Conservation (phyloP, 2,329 filamentous ascomycete genomes). For the Scleromitrula shiraiana region DNA sequence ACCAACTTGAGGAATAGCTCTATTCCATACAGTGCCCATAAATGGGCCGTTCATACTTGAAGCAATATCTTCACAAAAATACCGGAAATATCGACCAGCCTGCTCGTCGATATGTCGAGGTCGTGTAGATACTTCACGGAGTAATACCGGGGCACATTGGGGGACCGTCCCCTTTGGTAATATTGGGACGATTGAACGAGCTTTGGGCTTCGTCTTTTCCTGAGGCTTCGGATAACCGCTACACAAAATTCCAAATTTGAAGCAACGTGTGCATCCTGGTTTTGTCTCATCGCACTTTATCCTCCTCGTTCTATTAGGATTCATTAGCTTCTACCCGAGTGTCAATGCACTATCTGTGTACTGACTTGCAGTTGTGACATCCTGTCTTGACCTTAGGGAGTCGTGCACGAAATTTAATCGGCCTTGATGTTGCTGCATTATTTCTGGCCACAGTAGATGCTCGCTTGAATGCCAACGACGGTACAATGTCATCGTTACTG, state of each 20-base stretch:
- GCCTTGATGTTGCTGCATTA: not conserved
- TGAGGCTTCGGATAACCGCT: conserved; percentile 14
- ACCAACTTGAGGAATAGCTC: conserved; percentile 16
- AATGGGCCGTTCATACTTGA: conserved; percentile 13
- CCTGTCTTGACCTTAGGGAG: conserved; percentile 11
- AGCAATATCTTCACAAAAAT: conserved; percentile 16
- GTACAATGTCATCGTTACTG: not conserved
- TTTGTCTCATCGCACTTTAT: conserved; percentile 21
- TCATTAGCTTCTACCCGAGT: not conserved
- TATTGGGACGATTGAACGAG: not conserved
- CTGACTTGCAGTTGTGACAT: conserved; percentile 13
- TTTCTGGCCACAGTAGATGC: not conserved
- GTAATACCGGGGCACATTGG: not conserved
- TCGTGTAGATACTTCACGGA: not conserved
- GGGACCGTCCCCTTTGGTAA: not conserved
- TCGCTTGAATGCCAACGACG: not conserved
- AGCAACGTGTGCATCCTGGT: conserved; percentile 17
- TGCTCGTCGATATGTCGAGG: conserved; percentile 9
- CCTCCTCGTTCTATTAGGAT: conserved; percentile 38
- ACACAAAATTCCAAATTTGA: conserved; percentile 14
- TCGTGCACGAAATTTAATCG: conserved; percentile 3
- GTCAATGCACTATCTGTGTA: not conserved
- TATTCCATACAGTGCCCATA: conserved; percentile 12
- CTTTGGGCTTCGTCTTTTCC: not conserved
- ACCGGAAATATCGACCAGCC: conserved; percentile 14